These are phyloP conservation scores for Carallia pectinifolia DNA, from an alignment of 345 rosid genomes.

Conservation along the genomic window DNA sequence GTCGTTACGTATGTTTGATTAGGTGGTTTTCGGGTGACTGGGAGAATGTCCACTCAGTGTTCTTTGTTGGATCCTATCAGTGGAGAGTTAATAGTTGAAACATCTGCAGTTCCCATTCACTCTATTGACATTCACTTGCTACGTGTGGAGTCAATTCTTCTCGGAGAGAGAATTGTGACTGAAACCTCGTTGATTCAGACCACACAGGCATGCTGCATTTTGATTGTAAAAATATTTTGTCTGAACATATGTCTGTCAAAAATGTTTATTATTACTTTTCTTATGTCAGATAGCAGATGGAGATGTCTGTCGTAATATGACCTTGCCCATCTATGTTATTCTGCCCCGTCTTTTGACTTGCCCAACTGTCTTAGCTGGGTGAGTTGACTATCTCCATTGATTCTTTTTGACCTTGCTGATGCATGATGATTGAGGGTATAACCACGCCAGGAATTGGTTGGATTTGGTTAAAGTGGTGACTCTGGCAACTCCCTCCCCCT, in stretches of 20 bases:
- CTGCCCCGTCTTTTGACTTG: conserved; percentile 87
- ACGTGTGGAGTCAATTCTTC: conserved; percentile 68
- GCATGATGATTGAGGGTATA: neutral
- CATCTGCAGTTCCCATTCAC: conserved; percentile 65
- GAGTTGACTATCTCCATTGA: conserved; percentile 20
- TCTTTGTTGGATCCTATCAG: conserved; percentile 68
- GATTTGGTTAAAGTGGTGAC: no score
- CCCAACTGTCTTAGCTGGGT: conserved; percentile 92
- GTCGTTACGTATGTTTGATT: conserved; percentile 20
- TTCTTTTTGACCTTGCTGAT: neutral
- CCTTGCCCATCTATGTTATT: conserved; percentile 68
- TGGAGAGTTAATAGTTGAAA: conserved; percentile 79
- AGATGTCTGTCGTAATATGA: conserved; percentile 67
- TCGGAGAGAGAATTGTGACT: conserved; percentile 72
- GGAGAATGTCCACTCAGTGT: conserved; percentile 70
- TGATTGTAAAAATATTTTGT: neutral
- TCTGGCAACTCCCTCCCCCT: no score
- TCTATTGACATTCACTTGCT: conserved; percentile 79
- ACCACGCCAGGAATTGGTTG: no score
- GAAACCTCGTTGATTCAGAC: conserved; percentile 92
- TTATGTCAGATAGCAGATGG: conserved; percentile 80
- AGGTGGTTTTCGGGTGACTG: conserved; percentile 89
- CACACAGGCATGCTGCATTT: conserved; percentile 55
- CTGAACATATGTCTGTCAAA: conserved; percentile 4
- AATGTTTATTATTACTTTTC: conserved; percentile 3